These are phyloP conservation scores for Arabidopsis suecica DNA, from an alignment of 345 rosid genomes.

Conservation along the genomic window DNA sequence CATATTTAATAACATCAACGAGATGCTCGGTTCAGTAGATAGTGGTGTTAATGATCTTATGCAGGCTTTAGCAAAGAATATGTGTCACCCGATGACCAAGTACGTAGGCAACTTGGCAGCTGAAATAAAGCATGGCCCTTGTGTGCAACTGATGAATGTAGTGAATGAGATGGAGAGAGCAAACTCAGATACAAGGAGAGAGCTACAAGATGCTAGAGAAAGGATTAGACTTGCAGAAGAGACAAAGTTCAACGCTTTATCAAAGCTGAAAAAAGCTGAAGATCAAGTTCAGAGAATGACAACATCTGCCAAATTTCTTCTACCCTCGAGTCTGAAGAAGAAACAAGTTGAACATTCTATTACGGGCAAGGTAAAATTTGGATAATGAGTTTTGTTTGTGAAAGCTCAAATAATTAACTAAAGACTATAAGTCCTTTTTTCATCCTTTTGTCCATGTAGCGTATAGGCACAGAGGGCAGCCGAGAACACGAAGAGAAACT, in stretches of 20 bases:
- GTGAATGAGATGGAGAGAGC: conserved; percentile 59
- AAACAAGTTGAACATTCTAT: conserved; percentile 16
- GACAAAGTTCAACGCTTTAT: conserved; percentile 50
- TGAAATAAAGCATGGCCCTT: conserved; percentile 58
- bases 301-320: conserved; percentile 35
- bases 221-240: conserved; percentile 55
- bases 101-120: conserved; percentile 54
- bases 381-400: conserved; percentile 5
- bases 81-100: conserved; percentile 67
- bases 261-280: conserved; percentile 51
- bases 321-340: conserved; percentile 35
- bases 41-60: conserved; percentile 55
- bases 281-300: conserved; percentile 50
- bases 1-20: conserved; percentile 48
- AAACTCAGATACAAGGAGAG: conserved; percentile 47
- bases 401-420: conserved; percentile 5
- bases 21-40: conserved; percentile 56
- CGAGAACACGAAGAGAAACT: conserved; percentile 49
- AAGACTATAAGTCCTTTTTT: conserved; percentile 28
- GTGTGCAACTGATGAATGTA: conserved; percentile 47
- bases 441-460: conserved; percentile 42
- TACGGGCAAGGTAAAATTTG: conserved; percentile 33
- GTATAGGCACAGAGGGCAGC: conserved; percentile 44
- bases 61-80: conserved; percentile 50
- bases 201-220: conserved; percentile 59